Percentiles rank a stretch among this genome's conserved stretches.
Evolutionary conservation across 2,329 filamentous ascomycete genomes (phyloP).

Genomic region (Bipolaris zeicola): DNA sequence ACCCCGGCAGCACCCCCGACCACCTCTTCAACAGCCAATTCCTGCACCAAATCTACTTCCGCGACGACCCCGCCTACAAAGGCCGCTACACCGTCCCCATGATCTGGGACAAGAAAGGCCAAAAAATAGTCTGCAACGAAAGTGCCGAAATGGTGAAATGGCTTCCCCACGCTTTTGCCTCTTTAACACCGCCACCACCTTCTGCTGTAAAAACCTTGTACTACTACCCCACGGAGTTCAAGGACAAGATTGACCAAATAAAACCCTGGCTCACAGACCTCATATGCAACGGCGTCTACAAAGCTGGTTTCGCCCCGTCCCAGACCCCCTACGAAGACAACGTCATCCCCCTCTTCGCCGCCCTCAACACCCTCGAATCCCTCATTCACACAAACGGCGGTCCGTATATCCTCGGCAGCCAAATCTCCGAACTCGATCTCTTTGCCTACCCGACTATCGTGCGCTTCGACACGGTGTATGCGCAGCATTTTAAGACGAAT

Average conservation of each 20-base stretch:
- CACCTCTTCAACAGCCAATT: slow-evolving; percentile 63
- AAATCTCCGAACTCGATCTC: slow-evolving; percentile 65
- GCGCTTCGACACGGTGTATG: slow-evolving; percentile 66
- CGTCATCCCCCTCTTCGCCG: slow-evolving; percentile 62
- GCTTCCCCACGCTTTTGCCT: slow-evolving; percentile 63
- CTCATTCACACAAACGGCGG: slow-evolving; percentile 55
- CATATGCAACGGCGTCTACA: slow-evolving; percentile 66
- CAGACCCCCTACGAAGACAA: slow-evolving; percentile 63
- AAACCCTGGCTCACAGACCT: slow-evolving; percentile 61
- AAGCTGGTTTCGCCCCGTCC: slow-evolving; percentile 62
- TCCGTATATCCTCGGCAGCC: slow-evolving; percentile 61
- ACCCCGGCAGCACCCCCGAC: slow-evolving; percentile 65
- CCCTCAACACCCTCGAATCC: slow-evolving; percentile 64
- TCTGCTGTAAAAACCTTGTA: slow-evolving; percentile 49
- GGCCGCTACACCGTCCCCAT: slow-evolving; percentile 66
- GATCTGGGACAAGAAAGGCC: slow-evolving; percentile 65
- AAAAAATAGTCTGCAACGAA: slow-evolving; percentile 66
- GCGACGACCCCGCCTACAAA: slow-evolving; percentile 64
- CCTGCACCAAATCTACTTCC: slow-evolving; percentile 68
- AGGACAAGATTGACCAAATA: slow-evolving; percentile 58
- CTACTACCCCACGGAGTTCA: slow-evolving; percentile 51
- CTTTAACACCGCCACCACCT: slow-evolving; percentile 41
- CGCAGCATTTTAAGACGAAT: slow-evolving; percentile 71
- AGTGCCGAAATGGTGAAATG: slow-evolving; percentile 63
- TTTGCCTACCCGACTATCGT: slow-evolving; percentile 63